Conservation (phyloP, 2,329 filamentous ascomycete genomes). For the Pseudocercospora eumusae region DNA sequence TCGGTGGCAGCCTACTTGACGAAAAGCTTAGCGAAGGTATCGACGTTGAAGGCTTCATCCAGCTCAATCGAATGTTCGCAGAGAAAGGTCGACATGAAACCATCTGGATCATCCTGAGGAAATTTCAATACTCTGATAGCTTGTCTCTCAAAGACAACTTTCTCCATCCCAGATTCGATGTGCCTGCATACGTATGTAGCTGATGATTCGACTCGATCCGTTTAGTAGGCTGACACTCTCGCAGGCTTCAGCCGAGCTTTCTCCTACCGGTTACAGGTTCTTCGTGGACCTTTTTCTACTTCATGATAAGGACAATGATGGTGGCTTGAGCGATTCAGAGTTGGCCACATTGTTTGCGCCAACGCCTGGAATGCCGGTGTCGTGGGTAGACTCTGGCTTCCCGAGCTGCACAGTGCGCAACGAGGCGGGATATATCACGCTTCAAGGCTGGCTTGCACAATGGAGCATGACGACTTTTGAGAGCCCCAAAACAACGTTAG, state of each 20-base stretch:
- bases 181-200: slow-evolving; percentile 66
- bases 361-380: slow-evolving; percentile 81
- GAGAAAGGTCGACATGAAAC: slow-evolving; percentile 98
- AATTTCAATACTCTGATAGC: slow-evolving; percentile 95
- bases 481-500: slow-evolving; percentile 89
- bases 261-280: slow-evolving; percentile 91
- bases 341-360: slow-evolving; percentile 85
- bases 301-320: slow-evolving; percentile 97
- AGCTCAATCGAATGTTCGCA: slow-evolving; percentile 92
- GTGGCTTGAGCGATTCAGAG: slow-evolving; percentile 83
- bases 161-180: slow-evolving; percentile 89
- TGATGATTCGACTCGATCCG: no score
- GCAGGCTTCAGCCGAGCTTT: slow-evolving; percentile 81
- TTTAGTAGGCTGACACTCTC: neutral
- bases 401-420: slow-evolving; percentile 93
- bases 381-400: slow-evolving; percentile 86
- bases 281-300: slow-evolving; percentile 95
- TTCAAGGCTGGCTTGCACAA: slow-evolving; percentile 97
- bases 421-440: slow-evolving; percentile 89
- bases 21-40: slow-evolving; percentile 58
- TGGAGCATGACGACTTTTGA: slow-evolving; percentile 99
- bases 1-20: neutral
- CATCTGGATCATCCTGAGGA: slow-evolving; percentile 93
- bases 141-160: slow-evolving; percentile 88
- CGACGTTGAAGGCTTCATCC: slow-evolving; percentile 78